phyloP scores from a whole-genome alignment of 345 rosid species.

The Populus deltoides region DNA sequence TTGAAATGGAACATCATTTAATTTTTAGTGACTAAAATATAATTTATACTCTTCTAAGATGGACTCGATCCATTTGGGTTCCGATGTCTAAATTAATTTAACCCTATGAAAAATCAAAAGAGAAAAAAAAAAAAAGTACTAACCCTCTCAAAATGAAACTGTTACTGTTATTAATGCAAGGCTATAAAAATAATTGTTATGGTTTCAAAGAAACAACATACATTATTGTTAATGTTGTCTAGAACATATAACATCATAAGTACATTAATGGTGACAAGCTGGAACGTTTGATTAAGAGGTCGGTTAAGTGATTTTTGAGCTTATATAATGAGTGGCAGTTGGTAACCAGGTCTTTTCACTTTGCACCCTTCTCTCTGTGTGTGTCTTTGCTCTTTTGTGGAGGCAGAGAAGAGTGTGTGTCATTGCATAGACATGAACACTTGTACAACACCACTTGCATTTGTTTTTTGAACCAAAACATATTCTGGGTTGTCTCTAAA shows the following conservation, averaged over 20 bases:
- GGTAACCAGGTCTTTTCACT: constrained; percentile 15
- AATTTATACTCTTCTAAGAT: too few species aligned
- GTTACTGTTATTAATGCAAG: neutral
- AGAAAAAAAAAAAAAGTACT: neutral
- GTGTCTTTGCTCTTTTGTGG: neutral
- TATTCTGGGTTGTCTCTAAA: neutral
- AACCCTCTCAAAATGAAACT: neutral
- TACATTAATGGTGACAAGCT: constrained; percentile 2
- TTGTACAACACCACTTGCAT: neutral
- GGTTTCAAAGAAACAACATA: neutral
- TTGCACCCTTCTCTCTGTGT: constrained; percentile 4
- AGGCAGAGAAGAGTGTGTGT: neutral
- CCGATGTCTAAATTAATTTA: too few species aligned
- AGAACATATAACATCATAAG: neutral
- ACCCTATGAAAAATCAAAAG: too few species aligned
- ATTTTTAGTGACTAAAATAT: too few species aligned
- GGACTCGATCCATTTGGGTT: too few species aligned
- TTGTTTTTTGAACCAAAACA: neutral
- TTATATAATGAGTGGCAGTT: constrained; percentile 13
- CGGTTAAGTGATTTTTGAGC: constrained; percentile 12
- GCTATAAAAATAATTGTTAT: neutral
- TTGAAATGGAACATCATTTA: neutral
- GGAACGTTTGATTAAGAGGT: neutral
- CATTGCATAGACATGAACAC: neutral
- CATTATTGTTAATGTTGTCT: neutral